Conservation (phyloP, 805 yeast genomes). For the Ogataea nakhonphanomensis region DNA sequence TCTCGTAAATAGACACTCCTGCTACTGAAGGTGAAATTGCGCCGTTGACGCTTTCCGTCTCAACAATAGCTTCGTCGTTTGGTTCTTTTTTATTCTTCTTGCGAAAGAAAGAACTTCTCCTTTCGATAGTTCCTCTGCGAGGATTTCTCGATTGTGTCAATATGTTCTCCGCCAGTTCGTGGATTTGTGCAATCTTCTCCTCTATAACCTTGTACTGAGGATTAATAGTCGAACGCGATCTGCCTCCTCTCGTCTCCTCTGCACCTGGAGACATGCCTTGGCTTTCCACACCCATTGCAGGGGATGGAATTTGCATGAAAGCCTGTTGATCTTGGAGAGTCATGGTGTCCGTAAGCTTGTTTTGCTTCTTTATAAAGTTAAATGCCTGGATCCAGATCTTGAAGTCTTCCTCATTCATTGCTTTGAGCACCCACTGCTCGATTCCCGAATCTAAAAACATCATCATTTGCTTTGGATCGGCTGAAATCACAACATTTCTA, state of each 20-base stretch:
- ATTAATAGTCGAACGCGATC: slow-evolving; percentile 8
- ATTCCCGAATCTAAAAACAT: slow-evolving; percentile 89
- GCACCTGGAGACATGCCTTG: background rate
- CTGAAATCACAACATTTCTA: slow-evolving; percentile 75
- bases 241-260: slow-evolving; percentile 20
- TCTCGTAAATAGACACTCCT: slow-evolving; percentile 10
- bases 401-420: slow-evolving; percentile 63
- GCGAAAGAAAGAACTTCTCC: slow-evolving; percentile 23
- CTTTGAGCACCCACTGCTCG: slow-evolving; percentile 88
- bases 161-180: slow-evolving; percentile 14
- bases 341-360: slow-evolving; percentile 12
- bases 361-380: slow-evolving; percentile 43
- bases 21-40: background rate
- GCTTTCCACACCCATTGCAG: slow-evolving; percentile 1
- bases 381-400: slow-evolving; percentile 81
- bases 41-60: background rate
- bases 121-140: slow-evolving; percentile 11
- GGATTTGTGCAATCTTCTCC: slow-evolving; percentile 17
- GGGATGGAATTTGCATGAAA: slow-evolving; percentile 1
- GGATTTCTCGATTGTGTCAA: slow-evolving; percentile 9
- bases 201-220: slow-evolving; percentile 18
- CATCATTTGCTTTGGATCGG: slow-evolving; percentile 61
- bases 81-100: slow-evolving; percentile 21
- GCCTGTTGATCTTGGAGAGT: slow-evolving; percentile 1
- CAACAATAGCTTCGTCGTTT: slow-evolving; percentile 1